These are phyloP conservation scores for Metarhizium brunneum DNA, from an alignment of 2,329 filamentous ascomycete species.

Conservation along the genomic window DNA sequence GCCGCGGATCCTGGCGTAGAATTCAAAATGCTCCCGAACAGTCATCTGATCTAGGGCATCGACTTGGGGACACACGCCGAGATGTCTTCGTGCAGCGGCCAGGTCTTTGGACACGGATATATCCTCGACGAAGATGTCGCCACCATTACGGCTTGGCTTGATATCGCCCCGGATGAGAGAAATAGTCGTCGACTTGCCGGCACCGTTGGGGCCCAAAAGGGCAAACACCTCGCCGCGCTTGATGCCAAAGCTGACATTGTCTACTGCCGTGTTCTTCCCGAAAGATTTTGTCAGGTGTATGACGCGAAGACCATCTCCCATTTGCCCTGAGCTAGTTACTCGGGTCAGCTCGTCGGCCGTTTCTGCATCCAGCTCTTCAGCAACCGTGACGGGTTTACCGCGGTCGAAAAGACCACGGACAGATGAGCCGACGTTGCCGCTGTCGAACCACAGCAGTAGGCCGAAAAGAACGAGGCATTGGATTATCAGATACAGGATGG, in stretches of 20 bases:
- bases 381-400: constrained; percentile 17
- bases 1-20: constrained; percentile 80
- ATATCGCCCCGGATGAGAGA: constrained; percentile 84
- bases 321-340: constrained; percentile 33
- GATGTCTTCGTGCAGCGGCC: constrained; percentile 60
- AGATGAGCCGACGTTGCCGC: constrained; percentile 54
- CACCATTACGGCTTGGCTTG: constrained; percentile 58
- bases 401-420: constrained; percentile 31
- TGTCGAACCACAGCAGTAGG: constrained; percentile 71
- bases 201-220: constrained; percentile 81
- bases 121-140: constrained; percentile 73
- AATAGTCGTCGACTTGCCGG: constrained; percentile 86
- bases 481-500: constrained; percentile 71
- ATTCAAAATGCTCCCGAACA: constrained; percentile 73
- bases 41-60: constrained; percentile 89
- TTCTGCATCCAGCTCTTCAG: constrained; percentile 43
- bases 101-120: constrained; percentile 65
- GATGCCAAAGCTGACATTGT: constrained; percentile 79
- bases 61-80: constrained; percentile 88
- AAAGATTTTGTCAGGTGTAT: constrained; percentile 75
- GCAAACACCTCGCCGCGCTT: constrained; percentile 77
- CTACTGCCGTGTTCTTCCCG: constrained; percentile 66
- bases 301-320: constrained; percentile 63
- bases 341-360: constrained; percentile 55
- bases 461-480: constrained; percentile 65